Evolutionary conservation across 2,329 filamentous ascomycete genomes (phyloP), one percentile per base, ranked within the genome.

Genomic region (Colletotrichum tabaci): DNA sequence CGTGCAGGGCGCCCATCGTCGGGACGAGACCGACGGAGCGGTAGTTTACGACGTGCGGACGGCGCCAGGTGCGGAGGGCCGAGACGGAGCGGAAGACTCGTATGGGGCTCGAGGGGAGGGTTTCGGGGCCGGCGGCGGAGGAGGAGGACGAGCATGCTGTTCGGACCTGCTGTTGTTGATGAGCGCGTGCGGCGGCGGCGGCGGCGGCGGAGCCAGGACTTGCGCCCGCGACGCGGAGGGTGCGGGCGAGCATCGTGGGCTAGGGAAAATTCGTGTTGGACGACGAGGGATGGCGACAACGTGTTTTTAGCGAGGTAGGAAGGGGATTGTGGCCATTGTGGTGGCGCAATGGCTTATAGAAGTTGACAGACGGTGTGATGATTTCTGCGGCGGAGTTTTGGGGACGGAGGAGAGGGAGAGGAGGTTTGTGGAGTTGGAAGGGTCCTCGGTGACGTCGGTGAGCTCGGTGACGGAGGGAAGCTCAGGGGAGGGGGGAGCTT

Each of bases 1-100:
- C 89, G 82, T 99, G 96, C n/a, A 99, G 88, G 61, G 96, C 96
- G 74, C 96, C 96, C 96, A 99, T 98, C 42, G 96, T 99, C 1
- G 96, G 96, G 46, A 99, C 95, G 38, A 99, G 90, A 71, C 93
- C 94, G 69, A 99, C 91, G 55, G 91, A 91, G 68, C 92, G 90
- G 76, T 92, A 89, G 77, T 91, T 87, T 71, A 90, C 83, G 46
- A 90, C 83, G 72, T 95, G 90, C 50, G 90, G 87, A 26, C 85
- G 87, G 46, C 94, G 91, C 86, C 92, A 93, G 76, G 87, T 82
- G 49, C 94, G 93, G 62, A 98, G 85, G 13, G 90, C 86, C 16
- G 91, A 84, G 71, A 96, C 91, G 80, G 94, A 89, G 76, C 94
- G 93, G 80, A 97, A 93, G 77, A 98, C 82, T 72, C 89, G 89